These are phyloP conservation scores for Nymphaea colorata DNA, from an alignment of 164 flowering plant species.

Conservation along the genomic window DNA sequence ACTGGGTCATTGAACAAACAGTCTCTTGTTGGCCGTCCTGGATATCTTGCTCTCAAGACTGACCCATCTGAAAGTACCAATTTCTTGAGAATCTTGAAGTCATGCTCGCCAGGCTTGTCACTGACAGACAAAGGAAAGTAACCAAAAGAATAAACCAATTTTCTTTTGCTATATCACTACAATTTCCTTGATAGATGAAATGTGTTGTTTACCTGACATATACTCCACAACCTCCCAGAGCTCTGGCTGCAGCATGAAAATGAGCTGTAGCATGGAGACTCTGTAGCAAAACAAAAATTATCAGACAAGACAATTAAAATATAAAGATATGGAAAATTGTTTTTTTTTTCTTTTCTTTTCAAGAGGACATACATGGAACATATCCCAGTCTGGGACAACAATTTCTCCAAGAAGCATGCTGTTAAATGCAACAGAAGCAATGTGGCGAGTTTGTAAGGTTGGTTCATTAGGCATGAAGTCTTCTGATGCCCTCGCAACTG, in stretches of 20 bases:
- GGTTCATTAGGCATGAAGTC: conserved; percentile 79
- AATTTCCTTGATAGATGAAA: not conserved
- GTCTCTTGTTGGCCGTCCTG: conserved; percentile 64
- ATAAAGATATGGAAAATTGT: not conserved
- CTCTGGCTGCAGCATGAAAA: conserved; percentile 57
- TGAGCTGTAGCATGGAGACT: conserved; percentile 49
- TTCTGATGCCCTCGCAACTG: conserved; percentile 69
- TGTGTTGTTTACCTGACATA: conserved; percentile 45
- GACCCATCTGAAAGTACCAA: conserved; percentile 69
- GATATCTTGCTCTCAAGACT: conserved; percentile 42
- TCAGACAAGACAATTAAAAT: not conserved
- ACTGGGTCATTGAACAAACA: conserved; percentile 54
- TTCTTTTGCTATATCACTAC: not conserved
- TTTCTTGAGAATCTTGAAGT: conserved; percentile 46
- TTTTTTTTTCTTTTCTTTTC: too few relatives aligned
- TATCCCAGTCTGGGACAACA: conserved; percentile 82
- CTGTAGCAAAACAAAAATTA: conserved; percentile 17
- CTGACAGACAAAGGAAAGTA: conserved; percentile 14
- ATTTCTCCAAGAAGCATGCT: conserved; percentile 74
- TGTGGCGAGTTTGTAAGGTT: conserved; percentile 52
- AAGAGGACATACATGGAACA: conserved; percentile 49
- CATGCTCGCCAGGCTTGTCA: conserved; percentile 56
- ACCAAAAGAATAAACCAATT: not conserved
- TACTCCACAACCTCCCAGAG: conserved; percentile 58
- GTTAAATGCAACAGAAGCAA: conserved; percentile 63